Evolutionary conservation across 805 yeast genomes (phyloP).

Genomic region (Candida tibetensis): DNA sequence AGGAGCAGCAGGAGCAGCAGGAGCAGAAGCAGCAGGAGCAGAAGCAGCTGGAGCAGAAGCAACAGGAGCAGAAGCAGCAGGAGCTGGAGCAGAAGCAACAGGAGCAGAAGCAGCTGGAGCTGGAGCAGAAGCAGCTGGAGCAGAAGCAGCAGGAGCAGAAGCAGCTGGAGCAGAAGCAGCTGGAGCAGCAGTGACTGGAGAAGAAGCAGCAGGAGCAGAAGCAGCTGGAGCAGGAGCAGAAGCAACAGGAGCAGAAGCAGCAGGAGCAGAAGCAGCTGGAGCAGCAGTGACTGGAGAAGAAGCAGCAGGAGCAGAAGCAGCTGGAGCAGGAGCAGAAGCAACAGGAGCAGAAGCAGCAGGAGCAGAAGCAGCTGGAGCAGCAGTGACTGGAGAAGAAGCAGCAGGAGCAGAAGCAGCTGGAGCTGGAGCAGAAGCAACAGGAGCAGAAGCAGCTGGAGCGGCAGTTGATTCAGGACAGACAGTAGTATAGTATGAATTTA

Average conservation of each 20-base stretch:
- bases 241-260: constrained; percentile 10
- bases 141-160: constrained; percentile 9
- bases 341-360: constrained; percentile 11
- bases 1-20: constrained; percentile 7
- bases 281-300: constrained; percentile 9
- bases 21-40: constrained; percentile 5
- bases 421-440: constrained; percentile 5
- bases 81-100: constrained; percentile 9
- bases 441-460: not conserved
- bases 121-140: constrained; percentile 12
- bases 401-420: constrained; percentile 6
- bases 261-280: constrained; percentile 11
- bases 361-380: constrained; percentile 7
- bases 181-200: constrained; percentile 10
- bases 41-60: constrained; percentile 7
- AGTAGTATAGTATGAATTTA: constrained; percentile 13
- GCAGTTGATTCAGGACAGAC: constrained; percentile 9
- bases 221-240: constrained; percentile 11
- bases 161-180: constrained; percentile 11
- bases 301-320: constrained; percentile 8
- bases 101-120: constrained; percentile 10
- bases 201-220: constrained; percentile 3
- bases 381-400: constrained; percentile 3
- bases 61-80: constrained; percentile 3
- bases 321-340: constrained; percentile 7